phyloP scores from a whole-genome alignment of 1,139 yeast species.

The Nadsonia commutata region DNA sequence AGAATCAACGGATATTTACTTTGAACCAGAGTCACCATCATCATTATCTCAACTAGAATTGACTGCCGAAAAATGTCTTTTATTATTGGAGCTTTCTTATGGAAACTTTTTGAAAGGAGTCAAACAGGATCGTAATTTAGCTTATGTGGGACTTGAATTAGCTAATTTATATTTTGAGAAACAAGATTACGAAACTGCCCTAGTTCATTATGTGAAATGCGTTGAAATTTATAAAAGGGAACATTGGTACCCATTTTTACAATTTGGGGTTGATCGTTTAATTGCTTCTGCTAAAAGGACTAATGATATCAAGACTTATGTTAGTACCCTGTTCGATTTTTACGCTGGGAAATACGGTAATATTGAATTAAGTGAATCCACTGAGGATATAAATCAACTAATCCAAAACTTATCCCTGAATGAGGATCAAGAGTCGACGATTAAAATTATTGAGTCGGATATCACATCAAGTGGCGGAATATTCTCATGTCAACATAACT shows the following conservation, averaged over 20 bases:
- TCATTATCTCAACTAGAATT: too few species aligned
- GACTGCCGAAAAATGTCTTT: not conserved
- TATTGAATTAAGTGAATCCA: not conserved
- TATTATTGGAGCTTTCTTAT: not conserved
- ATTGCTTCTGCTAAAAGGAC: conserved; percentile 10
- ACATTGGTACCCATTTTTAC: conserved; percentile 14
- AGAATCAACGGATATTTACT: not conserved
- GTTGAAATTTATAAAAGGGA: conserved; percentile 16
- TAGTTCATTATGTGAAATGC: conserved; percentile 15
- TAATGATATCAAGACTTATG: conserved; percentile 5
- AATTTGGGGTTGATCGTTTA: conserved; percentile 10
- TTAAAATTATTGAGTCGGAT: not conserved
- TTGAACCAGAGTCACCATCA: not conserved
- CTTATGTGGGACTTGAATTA: conserved; percentile 33
- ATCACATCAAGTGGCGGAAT: not conserved
- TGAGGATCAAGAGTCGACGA: not conserved
- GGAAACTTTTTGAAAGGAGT: conserved; percentile 9
- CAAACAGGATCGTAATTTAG: conserved; percentile 19
- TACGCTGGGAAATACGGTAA: conserved; percentile 4
- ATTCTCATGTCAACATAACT: not conserved
- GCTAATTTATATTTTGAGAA: conserved; percentile 31
- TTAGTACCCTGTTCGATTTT: conserved; percentile 13
- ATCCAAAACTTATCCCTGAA: not conserved
- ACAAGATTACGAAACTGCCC: conserved; percentile 28
- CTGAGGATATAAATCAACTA: not conserved